phyloP scores from a whole-genome alignment of 345 rosid genomes.

The Noccaea bulbosa region DNA sequence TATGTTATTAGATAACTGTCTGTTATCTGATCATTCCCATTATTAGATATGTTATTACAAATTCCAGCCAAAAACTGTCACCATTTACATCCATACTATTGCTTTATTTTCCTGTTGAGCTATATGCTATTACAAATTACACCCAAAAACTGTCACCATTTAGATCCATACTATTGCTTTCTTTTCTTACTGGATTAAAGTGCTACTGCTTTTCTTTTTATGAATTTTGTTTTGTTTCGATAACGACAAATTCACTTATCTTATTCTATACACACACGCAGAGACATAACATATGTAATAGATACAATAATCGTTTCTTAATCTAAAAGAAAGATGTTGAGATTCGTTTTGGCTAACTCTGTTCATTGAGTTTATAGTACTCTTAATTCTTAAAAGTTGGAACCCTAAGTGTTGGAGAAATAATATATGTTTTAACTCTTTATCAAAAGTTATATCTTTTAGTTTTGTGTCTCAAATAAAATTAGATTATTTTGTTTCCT shows the following conservation, averaged over 20 bases:
- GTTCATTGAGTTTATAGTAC: background rate
- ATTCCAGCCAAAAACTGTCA: constrained; percentile 19
- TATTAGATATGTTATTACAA: constrained; percentile 1
- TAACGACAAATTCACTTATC: constrained; percentile 37
- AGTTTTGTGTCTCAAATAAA: background rate
- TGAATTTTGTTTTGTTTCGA: background rate
- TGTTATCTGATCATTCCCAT: background rate
- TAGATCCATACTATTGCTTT: constrained; percentile 36
- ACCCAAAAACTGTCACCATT: constrained; percentile 16
- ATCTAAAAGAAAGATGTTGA: constrained; percentile 9
- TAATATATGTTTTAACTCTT: background rate
- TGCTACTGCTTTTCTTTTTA: constrained; percentile 12
- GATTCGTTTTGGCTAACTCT: constrained; percentile 19
- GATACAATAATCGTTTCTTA: background rate
- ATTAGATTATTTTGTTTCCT: too few relatives aligned
- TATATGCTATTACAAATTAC: constrained; percentile 14
- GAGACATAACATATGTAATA: constrained; percentile 3
- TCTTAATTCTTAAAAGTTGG: constrained; percentile 8
- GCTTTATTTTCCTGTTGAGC: constrained; percentile 19
- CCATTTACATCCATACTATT: constrained; percentile 22
- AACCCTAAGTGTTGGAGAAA: background rate
- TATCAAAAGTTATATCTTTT: background rate
- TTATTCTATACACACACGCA: constrained; percentile 13
- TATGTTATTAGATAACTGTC: too few relatives aligned
- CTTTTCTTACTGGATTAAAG: constrained; percentile 37